Percentiles rank a stretch among this genome's conserved stretches.
phyloP scores from a whole-genome alignment of 1,139 yeast genomes.

The Protomyces pachydermus region DNA sequence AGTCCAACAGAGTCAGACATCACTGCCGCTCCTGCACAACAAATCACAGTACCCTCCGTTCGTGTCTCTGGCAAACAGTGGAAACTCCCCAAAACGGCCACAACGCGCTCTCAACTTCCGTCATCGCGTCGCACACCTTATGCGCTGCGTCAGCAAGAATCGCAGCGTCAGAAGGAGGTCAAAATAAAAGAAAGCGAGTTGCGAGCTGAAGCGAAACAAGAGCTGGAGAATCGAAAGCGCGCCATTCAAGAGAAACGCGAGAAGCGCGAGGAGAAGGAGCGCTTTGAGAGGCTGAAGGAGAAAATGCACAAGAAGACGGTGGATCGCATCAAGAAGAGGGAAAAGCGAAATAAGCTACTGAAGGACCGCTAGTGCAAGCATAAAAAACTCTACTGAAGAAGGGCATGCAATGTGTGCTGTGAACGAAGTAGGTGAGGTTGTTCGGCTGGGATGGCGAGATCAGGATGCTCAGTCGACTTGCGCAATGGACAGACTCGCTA shows the following conservation, averaged over 20 bases:
- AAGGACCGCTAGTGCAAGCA: slow-evolving; percentile 14
- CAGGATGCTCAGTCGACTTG: too few species aligned
- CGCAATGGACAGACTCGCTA: too few species aligned
- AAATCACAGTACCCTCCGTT: neutral
- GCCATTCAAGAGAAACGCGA: slow-evolving; percentile 20
- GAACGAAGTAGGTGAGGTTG: too few species aligned
- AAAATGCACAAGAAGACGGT: slow-evolving; percentile 26
- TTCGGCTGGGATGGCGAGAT: too few species aligned
- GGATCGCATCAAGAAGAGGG: slow-evolving; percentile 18
- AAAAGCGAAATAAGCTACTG: slow-evolving; percentile 23
- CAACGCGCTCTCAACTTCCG: slow-evolving; percentile 19
- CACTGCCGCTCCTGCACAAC: neutral
- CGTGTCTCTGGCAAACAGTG: slow-evolving; percentile 24
- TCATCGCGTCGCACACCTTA: slow-evolving; percentile 10
- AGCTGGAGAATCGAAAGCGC: slow-evolving; percentile 18
- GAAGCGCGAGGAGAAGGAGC: slow-evolving; percentile 23
- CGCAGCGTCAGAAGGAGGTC: slow-evolving; percentile 10
- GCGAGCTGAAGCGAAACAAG: slow-evolving; percentile 17
- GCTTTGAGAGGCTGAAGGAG: slow-evolving; percentile 23
- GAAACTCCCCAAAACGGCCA: slow-evolving; percentile 14
- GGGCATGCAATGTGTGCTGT: too few species aligned
- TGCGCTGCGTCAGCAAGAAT: slow-evolving; percentile 15
- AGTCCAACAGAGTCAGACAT: neutral
- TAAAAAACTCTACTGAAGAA: too few species aligned
- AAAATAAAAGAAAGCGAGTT: slow-evolving; percentile 19